These are phyloP conservation scores for Lactarius sp. DNA, from an alignment of 768 basidiomycete genomes.

Conservation along the genomic window DNA sequence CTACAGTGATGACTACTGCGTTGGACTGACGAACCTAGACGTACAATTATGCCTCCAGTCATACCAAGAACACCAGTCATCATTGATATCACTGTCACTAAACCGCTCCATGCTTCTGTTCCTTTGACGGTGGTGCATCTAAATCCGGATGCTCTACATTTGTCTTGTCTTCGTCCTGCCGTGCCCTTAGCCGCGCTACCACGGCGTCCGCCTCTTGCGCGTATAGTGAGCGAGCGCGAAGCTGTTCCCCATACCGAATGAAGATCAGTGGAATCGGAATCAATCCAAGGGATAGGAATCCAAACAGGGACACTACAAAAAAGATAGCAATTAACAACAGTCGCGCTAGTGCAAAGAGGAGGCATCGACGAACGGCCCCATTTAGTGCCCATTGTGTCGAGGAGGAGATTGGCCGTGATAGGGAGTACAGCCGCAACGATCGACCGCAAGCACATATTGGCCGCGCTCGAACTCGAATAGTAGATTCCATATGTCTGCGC, in stretches of 20 bases:
- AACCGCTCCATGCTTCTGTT: too few relatives aligned
- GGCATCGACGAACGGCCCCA: conserved; percentile 26
- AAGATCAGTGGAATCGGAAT: conserved; percentile 29
- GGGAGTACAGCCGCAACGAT: conserved; percentile 26
- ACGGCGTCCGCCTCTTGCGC: conserved; percentile 22
- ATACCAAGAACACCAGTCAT: too few relatives aligned
- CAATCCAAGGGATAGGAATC: conserved; percentile 26
- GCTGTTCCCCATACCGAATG: conserved; percentile 26
- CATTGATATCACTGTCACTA: too few relatives aligned
- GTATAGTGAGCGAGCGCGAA: conserved; percentile 27
- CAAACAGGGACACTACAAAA: conserved; percentile 27
- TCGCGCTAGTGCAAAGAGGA: background rate
- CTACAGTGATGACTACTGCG: too few relatives aligned
- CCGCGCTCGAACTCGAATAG: conserved; percentile 26
- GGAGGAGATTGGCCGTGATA: conserved; percentile 23
- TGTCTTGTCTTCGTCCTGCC: too few relatives aligned
- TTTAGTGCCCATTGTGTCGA: conserved; percentile 26
- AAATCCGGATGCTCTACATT: conserved; percentile 2
- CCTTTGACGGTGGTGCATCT: too few relatives aligned
- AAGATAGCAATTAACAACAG: background rate
- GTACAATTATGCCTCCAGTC: too few relatives aligned
- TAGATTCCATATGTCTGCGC: conserved; percentile 26
- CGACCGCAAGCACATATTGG: conserved; percentile 26
- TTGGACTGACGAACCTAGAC: too few relatives aligned
- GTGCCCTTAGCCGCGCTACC: too few relatives aligned